Conservation (phyloP, 768 basidiomycete genomes). For the Podaxis sp. region DNA sequence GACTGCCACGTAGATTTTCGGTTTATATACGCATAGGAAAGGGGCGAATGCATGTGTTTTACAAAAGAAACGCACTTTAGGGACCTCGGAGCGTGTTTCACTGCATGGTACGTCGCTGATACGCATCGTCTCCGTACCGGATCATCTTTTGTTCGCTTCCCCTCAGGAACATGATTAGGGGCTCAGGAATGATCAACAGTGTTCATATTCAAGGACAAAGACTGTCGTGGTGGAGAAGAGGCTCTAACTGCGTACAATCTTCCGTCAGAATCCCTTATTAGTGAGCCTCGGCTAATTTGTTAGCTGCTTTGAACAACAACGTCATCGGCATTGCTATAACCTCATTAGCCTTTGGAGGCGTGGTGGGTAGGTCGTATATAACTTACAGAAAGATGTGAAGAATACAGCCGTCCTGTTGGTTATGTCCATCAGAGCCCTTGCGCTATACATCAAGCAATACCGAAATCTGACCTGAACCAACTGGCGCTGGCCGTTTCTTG, state of each 20-base stretch:
- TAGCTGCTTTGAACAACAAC: constrained; percentile 24
- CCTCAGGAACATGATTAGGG: too few relatives aligned
- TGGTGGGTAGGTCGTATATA: background rate
- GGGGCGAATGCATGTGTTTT: too few relatives aligned
- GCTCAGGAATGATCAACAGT: too few relatives aligned
- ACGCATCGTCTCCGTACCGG: too few relatives aligned
- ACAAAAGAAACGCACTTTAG: too few relatives aligned
- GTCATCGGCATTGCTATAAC: constrained; percentile 23
- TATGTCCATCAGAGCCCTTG: background rate
- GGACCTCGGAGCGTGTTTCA: too few relatives aligned
- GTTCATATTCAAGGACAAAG: background rate
- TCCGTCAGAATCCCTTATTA: background rate
- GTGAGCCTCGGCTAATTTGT: background rate
- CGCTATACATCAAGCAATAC: background rate
- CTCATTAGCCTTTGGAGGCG: background rate
- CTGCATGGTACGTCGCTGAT: too few relatives aligned
- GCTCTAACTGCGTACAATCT: background rate
- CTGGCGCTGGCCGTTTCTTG: constrained; percentile 20
- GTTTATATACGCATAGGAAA: too few relatives aligned
- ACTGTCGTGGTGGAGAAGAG: background rate
- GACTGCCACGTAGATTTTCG: too few relatives aligned
- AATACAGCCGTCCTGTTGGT: constrained; percentile 1
- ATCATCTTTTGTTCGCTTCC: too few relatives aligned
- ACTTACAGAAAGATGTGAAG: background rate
- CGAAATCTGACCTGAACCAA: constrained; percentile 21